A percentile compares a stretch with the other conserved stretches of the same genome.
These are phyloP conservation scores for Patellifolia procumbens DNA, from an alignment of 179 eudicot genomes.

Conservation along the genomic window DNA sequence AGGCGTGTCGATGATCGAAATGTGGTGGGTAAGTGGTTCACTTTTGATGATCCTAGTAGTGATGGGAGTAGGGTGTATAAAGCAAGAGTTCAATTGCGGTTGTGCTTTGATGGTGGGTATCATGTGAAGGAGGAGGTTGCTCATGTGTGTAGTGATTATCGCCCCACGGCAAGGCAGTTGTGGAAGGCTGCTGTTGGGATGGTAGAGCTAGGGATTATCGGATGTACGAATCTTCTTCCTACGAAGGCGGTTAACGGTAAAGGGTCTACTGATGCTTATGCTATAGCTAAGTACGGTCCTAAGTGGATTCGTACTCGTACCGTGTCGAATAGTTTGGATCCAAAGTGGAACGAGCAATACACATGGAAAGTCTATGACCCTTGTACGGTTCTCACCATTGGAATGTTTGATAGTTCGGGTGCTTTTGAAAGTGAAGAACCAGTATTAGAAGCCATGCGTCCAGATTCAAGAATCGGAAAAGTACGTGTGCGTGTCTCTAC, in stretches of 20 bases:
- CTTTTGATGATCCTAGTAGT: constrained; percentile 47
- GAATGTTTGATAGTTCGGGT: constrained; percentile 74
- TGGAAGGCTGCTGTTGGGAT: constrained; percentile 88
- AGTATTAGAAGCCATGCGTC: constrained; percentile 44
- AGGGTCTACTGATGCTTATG: constrained; percentile 81
- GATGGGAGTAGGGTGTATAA: constrained; percentile 48
- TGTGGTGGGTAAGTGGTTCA: constrained; percentile 68
- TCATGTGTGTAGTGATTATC: constrained; percentile 80
- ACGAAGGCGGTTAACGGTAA: constrained; percentile 64
- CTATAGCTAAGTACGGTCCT: constrained; percentile 84
- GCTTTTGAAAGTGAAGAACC: constrained; percentile 40
- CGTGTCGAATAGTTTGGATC: constrained; percentile 65
- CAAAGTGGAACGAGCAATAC: constrained; percentile 97
- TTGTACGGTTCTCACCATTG: constrained; percentile 75
- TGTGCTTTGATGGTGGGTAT: constrained; percentile 95
- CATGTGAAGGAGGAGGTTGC: constrained; percentile 97
- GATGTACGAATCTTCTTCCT: constrained; percentile 69
- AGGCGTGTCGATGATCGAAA: constrained; percentile 86
- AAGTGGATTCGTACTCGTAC: constrained; percentile 92
- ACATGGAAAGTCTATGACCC: constrained; percentile 94
- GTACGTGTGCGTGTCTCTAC: constrained; percentile 82
- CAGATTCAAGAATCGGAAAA: constrained; percentile 80
- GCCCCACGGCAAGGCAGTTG: constrained; percentile 88
- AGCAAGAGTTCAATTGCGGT: constrained; percentile 74
- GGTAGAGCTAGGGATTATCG: constrained; percentile 79